Evolutionary conservation across 805 yeast species (phyloP), one percentile per base, ranked within the genome.

Genomic region (Candida coquimbonensis): DNA sequence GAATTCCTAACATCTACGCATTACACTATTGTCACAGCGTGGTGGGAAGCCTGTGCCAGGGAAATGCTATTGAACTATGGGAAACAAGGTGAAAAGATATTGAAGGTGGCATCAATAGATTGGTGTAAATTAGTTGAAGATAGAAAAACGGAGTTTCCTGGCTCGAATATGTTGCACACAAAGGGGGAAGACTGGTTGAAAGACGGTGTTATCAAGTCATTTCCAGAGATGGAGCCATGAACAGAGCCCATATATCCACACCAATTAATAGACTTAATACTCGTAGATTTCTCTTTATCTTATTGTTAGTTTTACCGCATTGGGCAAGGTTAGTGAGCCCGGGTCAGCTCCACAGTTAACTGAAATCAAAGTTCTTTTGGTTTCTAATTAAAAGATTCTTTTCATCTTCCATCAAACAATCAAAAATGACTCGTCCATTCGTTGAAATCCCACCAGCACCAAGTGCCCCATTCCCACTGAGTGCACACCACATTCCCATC

Each of bases 21-120:
- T 60, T 90, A 73, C 58, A 70, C 80, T 0, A 76, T 83, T 2
- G 73, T 81, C 5, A 82, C 87, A 2, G 77, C 84, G 32, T 90
- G 97, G 97, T 88, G 97, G 96, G 98, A 93, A 53, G 79, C 89
- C 6, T 72, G 83, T 41, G 90, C 86, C 0, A 50, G 54, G 9
- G 70, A 78, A 37, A 77, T 91, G 46, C 44, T 72, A 8, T 57
- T 59, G 9, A 73, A 71, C 1, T 91, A 80, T 61, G 89, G 90
- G 0, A 63, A 51, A 5, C 98, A 91, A 66, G 93, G 78, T 4
- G 45, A 39, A 6, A 93, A 93, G 60, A 45, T 88, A 27, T 54
- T 89, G 47, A 53, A 51, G 8, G 51, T 75, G 11, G 59, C 78
- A 7, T 71, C 75, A 47, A 60, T 58, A 4, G 69, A 63, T 1